These are phyloP conservation scores for Magnusiomyces magnusii DNA, from an alignment of 1,139 yeast genomes.

Conservation along the genomic window DNA sequence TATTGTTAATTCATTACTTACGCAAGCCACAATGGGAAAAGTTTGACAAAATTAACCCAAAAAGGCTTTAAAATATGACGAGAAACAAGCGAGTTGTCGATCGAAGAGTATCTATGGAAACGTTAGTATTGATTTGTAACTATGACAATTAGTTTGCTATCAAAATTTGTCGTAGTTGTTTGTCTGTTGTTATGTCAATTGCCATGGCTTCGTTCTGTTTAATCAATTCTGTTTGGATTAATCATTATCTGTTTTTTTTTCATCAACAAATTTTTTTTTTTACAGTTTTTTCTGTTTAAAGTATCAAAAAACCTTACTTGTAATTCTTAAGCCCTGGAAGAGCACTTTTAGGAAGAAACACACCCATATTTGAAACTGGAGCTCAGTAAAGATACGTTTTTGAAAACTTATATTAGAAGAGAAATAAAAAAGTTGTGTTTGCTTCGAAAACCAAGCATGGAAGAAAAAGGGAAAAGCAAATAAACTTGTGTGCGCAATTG, in stretches of 20 bases:
- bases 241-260: too few species aligned
- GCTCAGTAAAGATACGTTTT: neutral
- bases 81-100: conserved; percentile 74
- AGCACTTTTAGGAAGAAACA: conserved; percentile 55
- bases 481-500: too few species aligned
- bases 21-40: conserved; percentile 83
- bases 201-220: too few species aligned
- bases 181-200: too few species aligned
- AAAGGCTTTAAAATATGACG: conserved; percentile 70
- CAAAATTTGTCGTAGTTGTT: too few species aligned
- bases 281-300: neutral
- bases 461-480: too few species aligned
- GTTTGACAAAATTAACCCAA: conserved; percentile 54
- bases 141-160: too few species aligned
- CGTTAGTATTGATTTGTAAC: too few species aligned
- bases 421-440: too few species aligned
- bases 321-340: conserved; percentile 58
- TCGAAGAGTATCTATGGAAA: conserved; percentile 46
- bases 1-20: conserved; percentile 20
- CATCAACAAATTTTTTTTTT: too few species aligned
- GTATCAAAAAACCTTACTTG: conserved; percentile 39
- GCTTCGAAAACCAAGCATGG: too few species aligned
- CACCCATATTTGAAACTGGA: conserved; percentile 47
- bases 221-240: neutral
- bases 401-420: neutral